Base-by-base conservation (phyloP, 371 early-diverging fungal species). In the Mortierella sp. region DNA sequence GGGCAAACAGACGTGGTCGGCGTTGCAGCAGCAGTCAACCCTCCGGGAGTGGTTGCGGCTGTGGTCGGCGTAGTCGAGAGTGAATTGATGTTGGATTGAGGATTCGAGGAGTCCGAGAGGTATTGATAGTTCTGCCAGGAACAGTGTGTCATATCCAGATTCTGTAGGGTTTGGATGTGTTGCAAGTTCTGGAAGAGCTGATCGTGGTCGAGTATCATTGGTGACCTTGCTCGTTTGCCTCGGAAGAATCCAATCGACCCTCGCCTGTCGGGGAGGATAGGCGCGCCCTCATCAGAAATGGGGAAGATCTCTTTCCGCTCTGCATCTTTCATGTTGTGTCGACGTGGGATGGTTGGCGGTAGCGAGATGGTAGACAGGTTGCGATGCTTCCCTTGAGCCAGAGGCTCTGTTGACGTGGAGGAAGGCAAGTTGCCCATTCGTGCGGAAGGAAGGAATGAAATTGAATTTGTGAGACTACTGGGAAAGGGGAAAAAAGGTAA, bases 381-480 rank as follows among this genome's bases (percentile, higher is more conserved):
- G 52, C 68, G 58, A 43, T 67, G 64, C 37, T 63, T 67, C 64
- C 68, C 64, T 50, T 67, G 75, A 37, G 63, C 73, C 57, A 68
- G 50, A 5, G 75, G 75, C 64, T 67, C 75, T 43, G 75, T 73
- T 32, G 68, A 73, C 12, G 64, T 67, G 46, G 67, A 66, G 42
- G 75, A 73, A 53, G 75, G 75, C 63, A 63, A 34, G 64, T 67
- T 67, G 75, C 68, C 75, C 75, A 67, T 67, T 64, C 60, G 65
- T 17, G 57, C 27, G 39, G 31, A 49, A 15, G 64, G 37, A 34
- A 14, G 11, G 37, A 34, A 11, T 34, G 17, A 56, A 24, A 39
- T 15, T 17, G 26, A 44, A 56, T 28, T 34, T 34, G 37, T 11
- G 37, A 14, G 37, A 34, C 37, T 34, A 7, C 14, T 34, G 7